These are phyloP conservation scores for Fusarium cicatricum DNA, from an alignment of 2,329 filamentous ascomycete genomes.

Conservation along the genomic window DNA sequence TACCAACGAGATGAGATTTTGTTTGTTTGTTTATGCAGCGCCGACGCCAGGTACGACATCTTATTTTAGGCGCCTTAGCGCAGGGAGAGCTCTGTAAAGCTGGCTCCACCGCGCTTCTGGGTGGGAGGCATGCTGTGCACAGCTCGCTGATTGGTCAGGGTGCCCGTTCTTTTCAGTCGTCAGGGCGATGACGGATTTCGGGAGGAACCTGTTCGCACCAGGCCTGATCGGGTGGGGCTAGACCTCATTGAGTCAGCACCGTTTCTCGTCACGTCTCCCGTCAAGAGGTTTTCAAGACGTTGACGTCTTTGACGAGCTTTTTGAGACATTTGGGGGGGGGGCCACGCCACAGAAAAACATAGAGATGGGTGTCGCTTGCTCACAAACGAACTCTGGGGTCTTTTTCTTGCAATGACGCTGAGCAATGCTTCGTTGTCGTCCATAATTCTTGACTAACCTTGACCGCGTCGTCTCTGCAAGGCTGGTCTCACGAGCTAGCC, in stretches of 20 bases:
- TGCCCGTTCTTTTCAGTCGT: constrained; percentile 41
- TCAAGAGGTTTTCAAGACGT: constrained; percentile 10
- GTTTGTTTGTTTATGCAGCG: constrained; percentile 49
- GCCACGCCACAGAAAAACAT: background rate
- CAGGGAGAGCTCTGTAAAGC: constrained; percentile 23
- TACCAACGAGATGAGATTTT: constrained; percentile 39
- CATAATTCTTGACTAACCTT: background rate
- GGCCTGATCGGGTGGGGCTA: background rate
- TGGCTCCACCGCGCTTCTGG: constrained; percentile 3
- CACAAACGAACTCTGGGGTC: background rate
- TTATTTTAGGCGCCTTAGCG: constrained; percentile 38
- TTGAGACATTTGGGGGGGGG: background rate
- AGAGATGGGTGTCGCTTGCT: background rate
- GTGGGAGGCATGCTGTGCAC: constrained; percentile 37
- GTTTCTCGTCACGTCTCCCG: constrained; percentile 38
- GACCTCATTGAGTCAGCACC: constrained; percentile 13
- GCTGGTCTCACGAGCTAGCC: constrained; percentile 9
- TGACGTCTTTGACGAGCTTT: constrained; percentile 10
- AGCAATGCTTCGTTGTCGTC: constrained; percentile 15
- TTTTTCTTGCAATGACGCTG: background rate
- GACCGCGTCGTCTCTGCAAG: constrained; percentile 16
- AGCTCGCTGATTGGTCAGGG: constrained; percentile 25
- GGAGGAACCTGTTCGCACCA: constrained; percentile 14
- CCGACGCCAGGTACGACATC: constrained; percentile 33
- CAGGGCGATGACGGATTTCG: constrained; percentile 44